Base-by-base conservation (phyloP, 352 stramenopile genomes). In the Phytophthora pluvialis region DNA sequence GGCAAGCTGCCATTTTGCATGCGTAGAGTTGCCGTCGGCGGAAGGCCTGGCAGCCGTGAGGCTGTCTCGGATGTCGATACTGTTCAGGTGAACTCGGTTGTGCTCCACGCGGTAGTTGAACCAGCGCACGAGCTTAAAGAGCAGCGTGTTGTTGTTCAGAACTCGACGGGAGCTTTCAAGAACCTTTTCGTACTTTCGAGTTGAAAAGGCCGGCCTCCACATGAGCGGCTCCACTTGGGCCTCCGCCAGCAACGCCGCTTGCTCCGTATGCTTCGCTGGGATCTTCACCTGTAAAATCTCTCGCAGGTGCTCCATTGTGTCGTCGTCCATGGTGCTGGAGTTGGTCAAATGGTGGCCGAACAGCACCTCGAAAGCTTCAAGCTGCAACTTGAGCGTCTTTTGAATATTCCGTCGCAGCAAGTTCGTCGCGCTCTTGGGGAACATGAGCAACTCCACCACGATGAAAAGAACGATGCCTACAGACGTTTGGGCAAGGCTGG, bases 391-490 rank as follows among this genome's bases (percentile, higher is more conserved):
- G 7, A 93, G 66, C 33, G 83, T 89, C 48, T 93, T 75, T 40
- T 91, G 81, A 36, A 93, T 86, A 59, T 91, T 93, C 8, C 60
- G 31, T 11, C 84, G 77, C 21, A 93, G 53, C 12, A 93, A 52
- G 4, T 64, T 70, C 10, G 73, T 78, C 3, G 84, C 84, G 21
- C 80, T 90, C 49, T 88, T 76, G 3, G 84, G 84, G 18, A 43
- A 87, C 11, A 93, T 56, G 16, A 77, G 39, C 8, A 93, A 26
- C 40, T 93, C 84, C 4, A 91, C 75, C 1, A 89, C 39, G 29
- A 90, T 90, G 64, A 93, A 93, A 5, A 93, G 53, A 11, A 90
- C 68, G 31, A 93, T 86, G 28, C 81, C 83, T n/a, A 93, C 76
- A 0, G 81, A 91, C 7, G 83, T 93, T 52, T 93, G 81, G 11